Conservation (phyloP, 2,329 filamentous ascomycete species). For the Thelonectria olida region DNA sequence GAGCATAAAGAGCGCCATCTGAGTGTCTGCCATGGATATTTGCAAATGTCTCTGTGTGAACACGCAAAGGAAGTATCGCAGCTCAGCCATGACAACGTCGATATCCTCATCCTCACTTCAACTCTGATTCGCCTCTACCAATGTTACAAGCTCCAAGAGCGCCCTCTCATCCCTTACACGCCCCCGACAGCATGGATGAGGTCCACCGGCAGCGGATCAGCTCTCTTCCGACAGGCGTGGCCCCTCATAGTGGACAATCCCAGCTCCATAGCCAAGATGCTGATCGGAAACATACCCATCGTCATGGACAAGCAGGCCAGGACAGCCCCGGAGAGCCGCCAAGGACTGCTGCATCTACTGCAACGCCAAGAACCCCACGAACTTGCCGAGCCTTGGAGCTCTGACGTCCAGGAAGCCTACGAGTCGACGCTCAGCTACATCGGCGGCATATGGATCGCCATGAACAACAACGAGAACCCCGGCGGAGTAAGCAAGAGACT, state of each 20-base stretch:
- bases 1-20: conserved; percentile 5
- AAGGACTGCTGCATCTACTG: conserved; percentile 6
- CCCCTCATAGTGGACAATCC: not conserved
- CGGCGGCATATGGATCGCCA: conserved; percentile 7
- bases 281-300: not conserved
- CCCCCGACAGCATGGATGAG: conserved; percentile 18
- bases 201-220: conserved; percentile 12
- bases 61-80: conserved; percentile 9
- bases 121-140: conserved; percentile 8
- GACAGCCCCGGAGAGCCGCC: not conserved
- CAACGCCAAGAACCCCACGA: conserved; percentile 2
- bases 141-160: conserved; percentile 6
- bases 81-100: conserved; percentile 3
- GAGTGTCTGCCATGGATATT: conserved; percentile 3
- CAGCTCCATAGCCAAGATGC: not conserved
- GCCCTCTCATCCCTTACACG: not conserved
- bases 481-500: conserved; percentile 2
- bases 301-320: not conserved
- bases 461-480: conserved; percentile 10
- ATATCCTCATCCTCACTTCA: not conserved
- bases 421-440: conserved; percentile 9
- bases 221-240: conserved; percentile 2
- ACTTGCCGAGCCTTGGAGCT: not conserved
- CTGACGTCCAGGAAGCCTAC: conserved; percentile 10
- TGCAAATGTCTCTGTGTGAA: conserved; percentile 13